phyloP scores from a whole-genome alignment of 495 filamentous ascomycete genomes.

The Penicillium fimorum region DNA sequence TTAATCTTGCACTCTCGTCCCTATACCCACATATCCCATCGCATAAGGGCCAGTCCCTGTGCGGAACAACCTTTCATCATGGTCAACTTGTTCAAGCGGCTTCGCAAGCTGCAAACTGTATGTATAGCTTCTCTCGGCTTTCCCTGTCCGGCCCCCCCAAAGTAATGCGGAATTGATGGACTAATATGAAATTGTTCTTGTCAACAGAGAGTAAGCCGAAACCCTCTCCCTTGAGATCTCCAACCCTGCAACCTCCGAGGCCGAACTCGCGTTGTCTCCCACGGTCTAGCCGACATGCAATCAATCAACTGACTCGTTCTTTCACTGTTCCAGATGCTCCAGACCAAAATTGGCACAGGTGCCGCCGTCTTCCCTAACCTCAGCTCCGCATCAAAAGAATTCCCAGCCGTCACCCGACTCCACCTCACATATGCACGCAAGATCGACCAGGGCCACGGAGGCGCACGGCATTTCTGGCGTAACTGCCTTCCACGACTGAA shows the following conservation, averaged over 20 bases:
- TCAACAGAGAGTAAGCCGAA: conserved; percentile 36
- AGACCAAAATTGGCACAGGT: conserved; percentile 72
- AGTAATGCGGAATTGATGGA: conserved; percentile 8
- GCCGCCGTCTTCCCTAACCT: conserved; percentile 71
- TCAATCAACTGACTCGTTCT: conserved; percentile 1
- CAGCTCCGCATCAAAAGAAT: conserved; percentile 47
- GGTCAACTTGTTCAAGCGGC: conserved; percentile 76
- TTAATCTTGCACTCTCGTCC: not conserved
- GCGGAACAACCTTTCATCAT: conserved; percentile 47
- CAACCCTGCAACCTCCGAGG: conserved; percentile 9
- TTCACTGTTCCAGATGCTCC: conserved; percentile 57
- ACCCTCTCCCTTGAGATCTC: conserved; percentile 14
- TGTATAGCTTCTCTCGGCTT: conserved; percentile 33
- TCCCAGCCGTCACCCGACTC: conserved; percentile 66
- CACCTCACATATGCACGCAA: conserved; percentile 75
- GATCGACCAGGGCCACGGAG: conserved; percentile 61
- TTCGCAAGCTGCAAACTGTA: conserved; percentile 75
- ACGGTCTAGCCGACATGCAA: not conserved
- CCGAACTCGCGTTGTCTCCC: not conserved
- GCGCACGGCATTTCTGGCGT: conserved; percentile 88
- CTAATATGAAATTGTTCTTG: conserved; percentile 7
- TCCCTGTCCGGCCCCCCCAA: not conserved
- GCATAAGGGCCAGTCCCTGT: conserved; percentile 21
- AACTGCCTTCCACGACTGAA: conserved; percentile 80
- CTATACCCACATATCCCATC: not conserved